Conservation (phyloP, 495 filamentous ascomycete genomes). For the Pyronema omphalodes region DNA sequence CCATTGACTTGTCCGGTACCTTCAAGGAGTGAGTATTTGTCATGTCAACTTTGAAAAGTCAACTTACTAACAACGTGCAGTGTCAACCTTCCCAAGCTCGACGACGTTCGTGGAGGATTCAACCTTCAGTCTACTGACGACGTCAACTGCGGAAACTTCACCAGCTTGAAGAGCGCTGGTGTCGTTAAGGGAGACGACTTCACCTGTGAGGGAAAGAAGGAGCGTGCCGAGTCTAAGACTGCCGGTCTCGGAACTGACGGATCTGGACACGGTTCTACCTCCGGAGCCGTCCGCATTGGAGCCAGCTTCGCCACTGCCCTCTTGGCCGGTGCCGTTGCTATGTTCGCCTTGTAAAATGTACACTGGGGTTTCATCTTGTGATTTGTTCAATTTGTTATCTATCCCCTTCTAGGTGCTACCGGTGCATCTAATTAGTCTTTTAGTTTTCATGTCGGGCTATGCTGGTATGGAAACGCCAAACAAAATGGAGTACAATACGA, state of each 20-base stretch:
- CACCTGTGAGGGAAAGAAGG: constrained; percentile 26
- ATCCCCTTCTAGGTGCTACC: background rate
- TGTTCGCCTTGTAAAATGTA: constrained; percentile 19
- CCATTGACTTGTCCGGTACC: constrained; percentile 72
- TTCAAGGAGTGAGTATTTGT: constrained; percentile 52
- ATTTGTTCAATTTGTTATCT: background rate
- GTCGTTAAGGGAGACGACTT: constrained; percentile 30
- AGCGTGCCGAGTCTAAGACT: constrained; percentile 16
- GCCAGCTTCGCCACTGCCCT: constrained; percentile 10
- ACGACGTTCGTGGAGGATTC: constrained; percentile 68
- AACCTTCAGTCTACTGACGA: constrained; percentile 59
- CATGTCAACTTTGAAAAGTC: background rate
- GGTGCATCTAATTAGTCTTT: background rate
- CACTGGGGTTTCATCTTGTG: constrained; percentile 1
- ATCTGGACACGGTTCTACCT: background rate
- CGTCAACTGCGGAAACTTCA: constrained; percentile 33
- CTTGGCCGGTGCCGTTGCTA: constrained; percentile 14
- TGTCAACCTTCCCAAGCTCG: constrained; percentile 46
- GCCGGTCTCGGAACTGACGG: constrained; percentile 19
- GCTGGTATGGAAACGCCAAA: background rate
- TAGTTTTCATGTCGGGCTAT: background rate
- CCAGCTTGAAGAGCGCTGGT: constrained; percentile 11
- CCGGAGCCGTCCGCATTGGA: constrained; percentile 19
- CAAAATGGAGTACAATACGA: background rate
- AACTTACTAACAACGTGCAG: constrained; percentile 28